phyloP scores from a whole-genome alignment of 495 filamentous ascomycete genomes.

The Hypoxylon fuscum region DNA sequence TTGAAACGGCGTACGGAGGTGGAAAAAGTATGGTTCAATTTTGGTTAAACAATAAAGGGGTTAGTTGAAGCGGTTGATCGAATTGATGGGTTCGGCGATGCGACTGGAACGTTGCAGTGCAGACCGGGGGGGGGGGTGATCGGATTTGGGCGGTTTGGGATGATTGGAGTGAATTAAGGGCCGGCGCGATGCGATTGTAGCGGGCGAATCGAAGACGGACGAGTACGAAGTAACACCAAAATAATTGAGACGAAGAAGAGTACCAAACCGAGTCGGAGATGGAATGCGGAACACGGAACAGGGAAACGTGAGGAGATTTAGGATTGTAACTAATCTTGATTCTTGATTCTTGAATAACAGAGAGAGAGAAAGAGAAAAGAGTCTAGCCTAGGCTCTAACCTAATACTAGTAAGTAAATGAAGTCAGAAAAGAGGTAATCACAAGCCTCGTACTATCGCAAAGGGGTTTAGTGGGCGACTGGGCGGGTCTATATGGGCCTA shows the following conservation, averaged over 20 bases:
- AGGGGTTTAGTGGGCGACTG: constrained; percentile 25
- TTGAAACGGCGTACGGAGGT: neutral
- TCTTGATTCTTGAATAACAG: neutral
- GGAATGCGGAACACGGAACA: constrained; percentile 29
- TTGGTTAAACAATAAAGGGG: constrained; percentile 17
- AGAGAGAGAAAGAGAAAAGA: too few species aligned
- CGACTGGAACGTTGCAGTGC: constrained; percentile 37
- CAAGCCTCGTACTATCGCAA: constrained; percentile 29
- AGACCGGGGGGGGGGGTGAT: constrained; percentile 10
- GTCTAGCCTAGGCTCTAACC: constrained; percentile 11
- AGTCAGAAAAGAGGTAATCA: constrained; percentile 33
- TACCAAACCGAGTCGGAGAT: constrained; percentile 21
- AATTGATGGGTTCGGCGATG: constrained; percentile 30
- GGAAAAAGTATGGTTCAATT: neutral
- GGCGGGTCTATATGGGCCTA: constrained; percentile 9
- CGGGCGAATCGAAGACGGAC: constrained; percentile 1
- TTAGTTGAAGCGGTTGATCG: constrained; percentile 8
- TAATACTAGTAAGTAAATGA: constrained; percentile 19
- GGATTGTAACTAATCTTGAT: constrained; percentile 27
- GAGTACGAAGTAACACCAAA: neutral
- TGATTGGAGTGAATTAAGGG: constrained; percentile 17
- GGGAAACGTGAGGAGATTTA: constrained; percentile 16
- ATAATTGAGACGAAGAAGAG: neutral
- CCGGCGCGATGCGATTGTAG: constrained; percentile 24
- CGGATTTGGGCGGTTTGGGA: too few species aligned